These are phyloP conservation scores for Candida pseudoviswanathii DNA, from an alignment of 1,139 yeast species.

Conservation along the genomic window DNA sequence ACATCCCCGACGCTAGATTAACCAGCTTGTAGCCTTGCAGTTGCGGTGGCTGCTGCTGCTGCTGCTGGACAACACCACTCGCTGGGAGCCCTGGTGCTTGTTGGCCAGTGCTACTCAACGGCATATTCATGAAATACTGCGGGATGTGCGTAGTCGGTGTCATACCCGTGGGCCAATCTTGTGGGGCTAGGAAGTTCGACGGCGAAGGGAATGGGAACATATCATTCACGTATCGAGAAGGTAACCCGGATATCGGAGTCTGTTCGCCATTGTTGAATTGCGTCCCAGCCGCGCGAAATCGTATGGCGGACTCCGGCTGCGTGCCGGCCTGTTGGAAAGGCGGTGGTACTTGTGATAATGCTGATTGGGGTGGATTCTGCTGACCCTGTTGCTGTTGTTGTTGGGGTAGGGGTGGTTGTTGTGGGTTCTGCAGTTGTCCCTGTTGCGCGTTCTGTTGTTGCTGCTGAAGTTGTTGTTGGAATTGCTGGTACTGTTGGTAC, in stretches of 20 bases:
- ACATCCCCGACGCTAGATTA: slow-evolving; percentile 7
- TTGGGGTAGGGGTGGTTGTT: slow-evolving; percentile 8
- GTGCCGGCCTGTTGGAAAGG: slow-evolving; percentile 7
- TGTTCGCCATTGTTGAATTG: slow-evolving; percentile 40
- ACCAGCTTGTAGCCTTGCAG: slow-evolving; percentile 1
- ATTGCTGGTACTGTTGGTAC: slow-evolving; percentile 23
- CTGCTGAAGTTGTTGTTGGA: slow-evolving; percentile 10
- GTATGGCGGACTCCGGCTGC: slow-evolving; percentile 14
- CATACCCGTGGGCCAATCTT: slow-evolving; percentile 44
- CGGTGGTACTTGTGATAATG: slow-evolving; percentile 9
- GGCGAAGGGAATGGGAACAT: slow-evolving; percentile 56
- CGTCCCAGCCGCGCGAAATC: slow-evolving; percentile 8
- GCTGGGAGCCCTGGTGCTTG: slow-evolving; percentile 6
- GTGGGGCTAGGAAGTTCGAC: slow-evolving; percentile 45
- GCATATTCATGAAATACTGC: slow-evolving; percentile 29
- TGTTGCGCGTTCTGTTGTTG: slow-evolving; percentile 12
- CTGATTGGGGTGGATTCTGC: slow-evolving; percentile 6
- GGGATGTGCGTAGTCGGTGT: slow-evolving; percentile 46
- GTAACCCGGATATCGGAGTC: slow-evolving; percentile 51
- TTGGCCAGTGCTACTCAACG: slow-evolving; percentile 15
- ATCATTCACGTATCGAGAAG: slow-evolving; percentile 48
- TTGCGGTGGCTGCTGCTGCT: neutral
- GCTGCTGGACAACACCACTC: neutral
- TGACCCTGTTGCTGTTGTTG: slow-evolving; percentile 6
- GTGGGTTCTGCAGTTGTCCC: slow-evolving; percentile 5